Base-by-base conservation (phyloP, 2,329 filamentous ascomycete genomes). In the Colletotrichum paranaense region DNA sequence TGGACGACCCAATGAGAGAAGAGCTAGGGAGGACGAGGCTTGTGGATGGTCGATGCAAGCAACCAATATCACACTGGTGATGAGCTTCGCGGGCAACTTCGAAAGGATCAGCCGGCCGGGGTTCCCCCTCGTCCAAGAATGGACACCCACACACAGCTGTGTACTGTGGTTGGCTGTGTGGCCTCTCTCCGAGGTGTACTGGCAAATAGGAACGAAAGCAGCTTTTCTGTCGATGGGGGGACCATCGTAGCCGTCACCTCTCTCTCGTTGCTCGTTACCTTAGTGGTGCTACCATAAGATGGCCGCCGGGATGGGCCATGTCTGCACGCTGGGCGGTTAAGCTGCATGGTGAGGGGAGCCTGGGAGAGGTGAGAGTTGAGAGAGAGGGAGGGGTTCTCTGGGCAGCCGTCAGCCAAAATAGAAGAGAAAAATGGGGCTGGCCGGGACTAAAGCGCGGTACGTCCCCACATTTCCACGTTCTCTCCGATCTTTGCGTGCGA, bases 291-390 rank as follows among this genome's bases (percentile, higher is more conserved):
- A 73, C 71, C 60, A 70, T 56, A 56, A 70, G 62, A 30, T 62
- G 71, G 71, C 35, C 60, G 67, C 71, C 58, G 28, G 67, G 67
- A 74, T 72, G 68, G 68, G 72, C 72, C 68, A 64, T 57, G 52
- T 71, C 57, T 67, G 72, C 68, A 74, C 35, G 72, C 62, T 74
- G 57, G 72, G 72, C 72, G 72, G 72, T 72, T 74, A 74, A 74
- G 72, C 32, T 35, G 32, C 72, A 74, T 72, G 67, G 68, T 72
- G 68, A 67, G 72, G 58, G 38, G 38, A 42, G 38, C 14, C 38
- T 42, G 38, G 14, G 14, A 42, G 38, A 42, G 38, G 38, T 42
- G 11, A 16, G 38, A 19, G 38, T 16, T 42, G 14, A 42, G 14
- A 42, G 38, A 19, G 38, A 42, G 38, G 5, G 38, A 62, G 67